phyloP scores from a whole-genome alignment of 2,329 filamentous ascomycete species.

The Furcasterigmium sp. region DNA sequence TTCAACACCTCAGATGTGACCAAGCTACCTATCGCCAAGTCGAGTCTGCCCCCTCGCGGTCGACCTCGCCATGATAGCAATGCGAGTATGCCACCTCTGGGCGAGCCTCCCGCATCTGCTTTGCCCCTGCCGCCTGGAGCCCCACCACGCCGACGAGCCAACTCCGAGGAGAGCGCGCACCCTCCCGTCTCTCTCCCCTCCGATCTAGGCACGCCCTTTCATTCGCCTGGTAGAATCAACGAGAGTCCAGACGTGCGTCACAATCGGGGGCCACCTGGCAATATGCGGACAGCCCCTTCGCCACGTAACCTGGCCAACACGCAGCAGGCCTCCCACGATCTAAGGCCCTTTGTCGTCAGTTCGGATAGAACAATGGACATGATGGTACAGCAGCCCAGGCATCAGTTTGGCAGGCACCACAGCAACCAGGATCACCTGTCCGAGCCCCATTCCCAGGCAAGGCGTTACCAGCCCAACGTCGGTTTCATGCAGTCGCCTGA shows the following conservation, averaged over 20 bases:
- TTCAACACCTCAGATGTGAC: slow-evolving; percentile 23
- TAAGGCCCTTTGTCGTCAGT: not conserved
- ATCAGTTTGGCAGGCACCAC: not conserved
- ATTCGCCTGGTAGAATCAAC: slow-evolving; percentile 27
- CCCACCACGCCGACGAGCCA: slow-evolving; percentile 12
- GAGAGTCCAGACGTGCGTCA: slow-evolving; percentile 17
- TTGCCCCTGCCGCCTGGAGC: slow-evolving; percentile 14
- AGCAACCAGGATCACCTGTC: not conserved
- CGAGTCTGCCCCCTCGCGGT: slow-evolving; percentile 14
- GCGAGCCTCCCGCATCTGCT: slow-evolving; percentile 13
- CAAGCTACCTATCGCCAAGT: slow-evolving; percentile 27
- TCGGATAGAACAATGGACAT: not conserved
- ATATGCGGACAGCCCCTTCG: not conserved
- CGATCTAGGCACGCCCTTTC: slow-evolving; percentile 5
- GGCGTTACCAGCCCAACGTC: not conserved
- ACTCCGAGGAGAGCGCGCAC: slow-evolving; percentile 21
- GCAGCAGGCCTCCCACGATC: slow-evolving; percentile 2
- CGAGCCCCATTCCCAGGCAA: not conserved
- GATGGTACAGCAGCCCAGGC: not conserved
- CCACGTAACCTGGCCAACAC: not conserved
- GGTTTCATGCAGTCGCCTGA: slow-evolving; percentile 1
- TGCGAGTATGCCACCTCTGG: slow-evolving; percentile 16
- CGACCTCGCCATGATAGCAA: slow-evolving; percentile 17
- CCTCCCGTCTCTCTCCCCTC: slow-evolving; percentile 7
- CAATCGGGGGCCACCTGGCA: not conserved